A percentile compares a stretch with the other conserved stretches of the same genome.
These are phyloP conservation scores for Cordyceps farinosa DNA, from an alignment of 2,329 filamentous ascomycete genomes.

Conservation along the genomic window DNA sequence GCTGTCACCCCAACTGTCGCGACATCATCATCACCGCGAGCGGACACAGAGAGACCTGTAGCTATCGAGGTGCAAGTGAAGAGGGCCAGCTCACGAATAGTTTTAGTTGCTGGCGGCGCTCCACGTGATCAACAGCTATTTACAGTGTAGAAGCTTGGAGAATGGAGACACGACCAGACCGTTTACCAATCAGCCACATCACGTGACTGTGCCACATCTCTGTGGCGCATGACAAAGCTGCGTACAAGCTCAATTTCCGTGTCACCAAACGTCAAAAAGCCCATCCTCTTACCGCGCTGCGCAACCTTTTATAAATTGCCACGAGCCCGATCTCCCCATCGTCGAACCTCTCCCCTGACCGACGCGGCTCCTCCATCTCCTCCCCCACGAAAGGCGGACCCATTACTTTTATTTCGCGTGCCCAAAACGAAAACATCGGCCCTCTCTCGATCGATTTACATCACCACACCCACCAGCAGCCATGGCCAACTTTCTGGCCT, in stretches of 20 bases:
- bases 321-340: neutral
- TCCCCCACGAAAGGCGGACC: too few relatives aligned
- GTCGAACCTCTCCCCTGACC: neutral
- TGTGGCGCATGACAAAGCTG: constrained; percentile 11
- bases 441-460: too few relatives aligned
- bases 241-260: constrained; percentile 11
- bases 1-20: neutral
- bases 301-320: neutral
- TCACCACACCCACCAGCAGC: constrained; percentile 22
- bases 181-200: constrained; percentile 14
- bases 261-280: neutral
- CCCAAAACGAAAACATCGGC: too few relatives aligned
- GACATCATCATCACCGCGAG: too few relatives aligned
- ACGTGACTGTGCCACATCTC: constrained; percentile 9
- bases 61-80: too few relatives aligned
- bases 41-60: neutral
- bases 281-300: neutral
- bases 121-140: neutral
- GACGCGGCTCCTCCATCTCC: neutral
- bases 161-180: neutral
- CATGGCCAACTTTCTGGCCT: constrained; percentile 98
- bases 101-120: neutral
- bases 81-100: neutral
- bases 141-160: neutral
- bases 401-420: too few relatives aligned